A percentile compares a stretch with the other conserved stretches of the same genome.
phyloP scores from a whole-genome alignment of 768 basidiomycete genomes.

The Boletus coccyginus region DNA sequence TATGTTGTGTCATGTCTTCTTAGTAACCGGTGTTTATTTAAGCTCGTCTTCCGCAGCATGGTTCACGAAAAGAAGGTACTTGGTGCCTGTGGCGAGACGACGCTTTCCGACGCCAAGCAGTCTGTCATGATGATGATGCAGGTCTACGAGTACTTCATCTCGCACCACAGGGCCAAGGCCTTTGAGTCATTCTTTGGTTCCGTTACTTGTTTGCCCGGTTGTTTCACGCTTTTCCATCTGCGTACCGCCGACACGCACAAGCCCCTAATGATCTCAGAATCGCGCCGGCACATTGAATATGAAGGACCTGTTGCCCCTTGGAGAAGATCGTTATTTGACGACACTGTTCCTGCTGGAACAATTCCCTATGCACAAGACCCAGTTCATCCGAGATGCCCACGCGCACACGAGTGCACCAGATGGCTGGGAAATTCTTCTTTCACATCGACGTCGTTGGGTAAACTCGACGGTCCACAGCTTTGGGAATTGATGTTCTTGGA shows the following conservation, averaged over 20 bases:
- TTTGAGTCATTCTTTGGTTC: conserved; percentile 97
- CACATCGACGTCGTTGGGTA: conserved; percentile 98
- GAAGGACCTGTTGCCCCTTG: conserved; percentile 96
- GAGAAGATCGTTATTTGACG: conserved; percentile 98
- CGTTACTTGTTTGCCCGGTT: conserved; percentile 97
- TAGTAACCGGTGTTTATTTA: neutral
- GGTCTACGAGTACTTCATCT: conserved; percentile 99
- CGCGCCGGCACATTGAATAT: conserved; percentile 96
- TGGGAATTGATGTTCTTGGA: conserved; percentile 91
- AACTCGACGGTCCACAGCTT: conserved; percentile 99
- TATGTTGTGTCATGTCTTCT: conserved; percentile 41
- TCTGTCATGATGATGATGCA: conserved; percentile 98
- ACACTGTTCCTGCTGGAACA: conserved; percentile 92
- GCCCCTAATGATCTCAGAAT: conserved; percentile 90
- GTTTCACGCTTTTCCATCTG: conserved; percentile 96
- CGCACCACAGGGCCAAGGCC: conserved; percentile 97
- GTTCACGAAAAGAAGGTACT: conserved; percentile 94
- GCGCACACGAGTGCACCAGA: conserved; percentile 95
- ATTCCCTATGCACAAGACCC: conserved; percentile 92
- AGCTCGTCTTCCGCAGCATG: conserved; percentile 57
- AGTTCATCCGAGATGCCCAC: conserved; percentile 91
- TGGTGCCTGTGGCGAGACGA: conserved; percentile 94
- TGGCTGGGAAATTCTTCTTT: conserved; percentile 90
- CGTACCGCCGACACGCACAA: conserved; percentile 94
- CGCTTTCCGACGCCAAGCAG: conserved; percentile 89